Base-by-base conservation (phyloP, 441 rosid genomes). In the Croton laevigatus region DNA sequence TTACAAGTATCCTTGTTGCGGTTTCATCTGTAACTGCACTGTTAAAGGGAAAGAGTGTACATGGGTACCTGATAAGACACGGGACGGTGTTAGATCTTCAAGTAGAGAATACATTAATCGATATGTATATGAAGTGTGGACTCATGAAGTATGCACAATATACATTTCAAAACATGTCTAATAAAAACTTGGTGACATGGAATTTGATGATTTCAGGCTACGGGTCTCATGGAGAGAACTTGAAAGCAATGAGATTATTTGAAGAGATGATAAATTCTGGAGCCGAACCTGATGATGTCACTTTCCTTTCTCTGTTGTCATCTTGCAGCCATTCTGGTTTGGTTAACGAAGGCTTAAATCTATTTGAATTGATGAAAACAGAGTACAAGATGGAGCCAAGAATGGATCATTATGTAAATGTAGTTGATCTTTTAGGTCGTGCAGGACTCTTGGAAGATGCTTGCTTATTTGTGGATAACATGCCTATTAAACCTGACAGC, bases 101-200 rank as follows among this genome's bases (percentile, higher is more conserved):
- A 66, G 75, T 88, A 75, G 76, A 85, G 76, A 92, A 87, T 64
- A 83, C 91, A 49, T 78, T 92, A 77, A 84, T 92, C 70, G 96
- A 92, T 76, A 90, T 90, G 96, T 92, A 92, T 62, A 63, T 83
- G 22, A 92, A 92, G 78, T 90, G 92, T 22, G 97, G 97, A 62
- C 69, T 72, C 64, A 57, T 79, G 38, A 84, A 78, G 71, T 88
- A 87, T 73, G 88, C 93, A 8, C 71, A 78, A 65, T 34, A 37
- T 69, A 78, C 88, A 65, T 88, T 92, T 76, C 69, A 66, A 63
- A 79, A 71, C 71, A 81, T 86, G 88, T 45, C 71, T 23, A 73
- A 64, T 32, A 90, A 79, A 73, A 86, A 83, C 74, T 65, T 88
- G 70, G 83, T 92, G 71, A 76, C 91, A 38, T 90, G 93, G 91